A percentile compares a stretch with the other conserved stretches of the same genome.
phyloP scores from a whole-genome alignment of 768 basidiomycete genomes.

The Tulasnella sp. region DNA sequence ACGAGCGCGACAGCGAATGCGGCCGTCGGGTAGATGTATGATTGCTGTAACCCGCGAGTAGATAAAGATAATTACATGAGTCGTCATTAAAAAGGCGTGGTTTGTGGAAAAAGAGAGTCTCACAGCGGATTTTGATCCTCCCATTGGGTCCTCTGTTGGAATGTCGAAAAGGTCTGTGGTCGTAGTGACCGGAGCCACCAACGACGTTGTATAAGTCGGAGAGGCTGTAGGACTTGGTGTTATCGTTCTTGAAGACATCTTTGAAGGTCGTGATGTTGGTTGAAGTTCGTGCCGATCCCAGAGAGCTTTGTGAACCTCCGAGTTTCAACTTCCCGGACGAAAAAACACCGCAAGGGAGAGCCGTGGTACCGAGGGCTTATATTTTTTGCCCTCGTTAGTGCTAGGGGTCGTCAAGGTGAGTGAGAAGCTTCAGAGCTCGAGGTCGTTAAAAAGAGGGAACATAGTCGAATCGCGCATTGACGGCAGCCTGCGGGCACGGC shows the following conservation, averaged over 20 bases:
- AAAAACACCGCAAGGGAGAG: not conserved
- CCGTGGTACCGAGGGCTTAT: not conserved
- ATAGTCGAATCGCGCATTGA: not conserved
- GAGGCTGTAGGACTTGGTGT: not conserved
- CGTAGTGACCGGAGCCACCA: not conserved
- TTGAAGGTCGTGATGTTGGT: not conserved
- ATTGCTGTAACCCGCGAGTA: not conserved
- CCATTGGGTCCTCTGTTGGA: not conserved
- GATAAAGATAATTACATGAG: not conserved
- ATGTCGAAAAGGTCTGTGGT: not conserved
- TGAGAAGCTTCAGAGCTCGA: not conserved
- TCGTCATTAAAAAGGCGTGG: not conserved
- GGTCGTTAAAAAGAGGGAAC: not conserved
- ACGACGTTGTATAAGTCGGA: not conserved
- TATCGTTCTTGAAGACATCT: not conserved
- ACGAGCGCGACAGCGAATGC: not conserved
- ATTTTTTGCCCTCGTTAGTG: not conserved
- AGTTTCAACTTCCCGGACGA: not conserved
- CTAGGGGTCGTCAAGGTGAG: not conserved
- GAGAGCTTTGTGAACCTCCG: not conserved
- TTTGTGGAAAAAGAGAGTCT: not conserved
- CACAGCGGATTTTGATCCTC: not conserved
- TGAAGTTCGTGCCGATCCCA: not conserved
- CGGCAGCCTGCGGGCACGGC: not conserved
- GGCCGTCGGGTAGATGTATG: not conserved